Base-by-base conservation (phyloP, 768 basidiomycete genomes). In the Lentinula guzmanii region DNA sequence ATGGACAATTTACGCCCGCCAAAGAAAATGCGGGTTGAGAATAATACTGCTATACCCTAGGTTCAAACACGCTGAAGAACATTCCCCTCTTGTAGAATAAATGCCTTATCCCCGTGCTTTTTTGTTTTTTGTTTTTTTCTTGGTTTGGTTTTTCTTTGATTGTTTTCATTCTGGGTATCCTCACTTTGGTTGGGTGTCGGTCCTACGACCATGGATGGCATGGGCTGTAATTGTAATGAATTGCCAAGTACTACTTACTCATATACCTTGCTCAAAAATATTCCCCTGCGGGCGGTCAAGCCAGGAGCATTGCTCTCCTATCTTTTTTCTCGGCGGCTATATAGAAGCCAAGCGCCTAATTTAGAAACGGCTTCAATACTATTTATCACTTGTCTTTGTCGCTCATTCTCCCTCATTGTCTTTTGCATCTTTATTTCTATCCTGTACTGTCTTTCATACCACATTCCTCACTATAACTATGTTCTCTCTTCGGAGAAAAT, bases 401-500 rank as follows among this genome's bases (percentile, higher is more conserved):
- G 41, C 24, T 21, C 41, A 56, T 28, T 56, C 55, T 43, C 15
- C 41, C 15, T 54, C 53, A 39, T 54, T 54, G 53, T 52, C n/a
- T 39, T 61, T 62, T 69, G 60, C 60, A 66, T 66, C 67, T 64
- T 67, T 62, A 65, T 21, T 13, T 21, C 48, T 60, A 24, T 48
- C 34, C 35, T 60, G 42, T 51, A 39, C 56, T 62, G 64, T 61
- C 57, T 54, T 62, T 48, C 62, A 37, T 58, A 48, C 48, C 33
- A 46, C 45, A 39, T 58, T 58, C 42, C 46, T 54, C 39, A 28
- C 63, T 43, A 61, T 61, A 59, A 64, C 71, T 66, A 91, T 91
- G 89, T 91, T 90, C 72, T 86, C 85, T 57, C 87, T 89, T 68
- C 86, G 89, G 63, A 85, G 89, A 67, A 90, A 86, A 72, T 78